A percentile compares a stretch with the other conserved stretches of the same genome.
phyloP scores from a whole-genome alignment of 163 green algal species.

The Coccomyxa subellipsoidea region DNA sequence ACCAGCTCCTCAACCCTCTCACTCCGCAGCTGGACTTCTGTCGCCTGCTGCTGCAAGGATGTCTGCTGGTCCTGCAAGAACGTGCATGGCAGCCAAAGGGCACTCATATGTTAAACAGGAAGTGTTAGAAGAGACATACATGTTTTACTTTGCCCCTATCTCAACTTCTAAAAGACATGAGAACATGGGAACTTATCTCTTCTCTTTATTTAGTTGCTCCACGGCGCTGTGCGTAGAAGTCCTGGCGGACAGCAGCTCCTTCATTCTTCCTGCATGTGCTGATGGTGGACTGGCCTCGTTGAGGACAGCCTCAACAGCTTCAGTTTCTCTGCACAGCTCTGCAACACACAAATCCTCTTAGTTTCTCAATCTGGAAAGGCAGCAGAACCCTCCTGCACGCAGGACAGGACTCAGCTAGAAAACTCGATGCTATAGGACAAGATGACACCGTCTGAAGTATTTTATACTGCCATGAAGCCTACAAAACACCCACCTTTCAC shows the following conservation, averaged over 20 bases:
- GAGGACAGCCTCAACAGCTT: slow-evolving; percentile 2
- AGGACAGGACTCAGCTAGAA: too few relatives aligned
- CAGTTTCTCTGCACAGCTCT: not conserved
- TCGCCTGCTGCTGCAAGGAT: not conserved
- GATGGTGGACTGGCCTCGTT: not conserved
- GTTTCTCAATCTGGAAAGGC: not conserved
- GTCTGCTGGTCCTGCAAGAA: slow-evolving; percentile 2
- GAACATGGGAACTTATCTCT: not conserved
- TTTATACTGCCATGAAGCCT: too few relatives aligned
- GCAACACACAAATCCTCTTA: not conserved
- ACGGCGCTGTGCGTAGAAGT: not conserved
- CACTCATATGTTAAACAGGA: not conserved
- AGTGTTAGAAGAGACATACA: not conserved
- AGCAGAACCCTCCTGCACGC: too few relatives aligned
- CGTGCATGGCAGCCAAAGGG: not conserved
- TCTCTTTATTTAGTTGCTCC: not conserved
- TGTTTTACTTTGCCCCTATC: not conserved
- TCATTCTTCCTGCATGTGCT: not conserved
- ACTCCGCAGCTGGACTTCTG: not conserved
- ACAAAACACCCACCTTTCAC: too few relatives aligned
- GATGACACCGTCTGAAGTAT: too few relatives aligned
- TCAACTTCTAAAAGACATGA: not conserved
- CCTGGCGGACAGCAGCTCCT: not conserved
- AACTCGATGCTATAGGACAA: too few relatives aligned
- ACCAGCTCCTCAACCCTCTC: not conserved